Conservation (phyloP, 257 asterid genomes). For the Jaltomata sinuosa region DNA sequence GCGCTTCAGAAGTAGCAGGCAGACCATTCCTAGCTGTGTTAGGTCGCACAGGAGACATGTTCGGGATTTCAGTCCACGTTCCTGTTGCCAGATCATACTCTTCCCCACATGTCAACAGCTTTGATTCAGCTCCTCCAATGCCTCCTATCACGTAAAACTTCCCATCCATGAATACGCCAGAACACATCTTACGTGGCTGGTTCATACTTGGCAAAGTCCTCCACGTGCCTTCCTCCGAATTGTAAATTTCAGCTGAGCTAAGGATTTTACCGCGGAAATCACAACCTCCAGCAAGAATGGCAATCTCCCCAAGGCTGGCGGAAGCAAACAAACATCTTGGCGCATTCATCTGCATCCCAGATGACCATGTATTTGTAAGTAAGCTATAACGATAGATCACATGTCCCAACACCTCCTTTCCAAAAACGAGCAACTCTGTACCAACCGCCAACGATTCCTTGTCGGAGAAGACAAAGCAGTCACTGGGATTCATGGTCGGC, state of each 20-base stretch:
- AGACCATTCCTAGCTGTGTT: constrained; percentile 43
- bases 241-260: constrained; percentile 54
- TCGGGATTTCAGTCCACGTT: constrained; percentile 70
- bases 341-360: constrained; percentile 69
- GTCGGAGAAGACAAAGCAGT: constrained; percentile 64
- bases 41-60: constrained; percentile 63
- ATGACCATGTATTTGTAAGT: constrained; percentile 75
- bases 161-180: constrained; percentile 68
- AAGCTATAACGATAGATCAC: constrained; percentile 70
- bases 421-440: constrained; percentile 88
- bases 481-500: constrained; percentile 65
- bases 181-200: constrained; percentile 78
- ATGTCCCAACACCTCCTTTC: constrained; percentile 53
- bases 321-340: constrained; percentile 82
- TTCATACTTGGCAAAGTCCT: constrained; percentile 59
- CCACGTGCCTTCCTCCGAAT: constrained; percentile 45
- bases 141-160: constrained; percentile 73
- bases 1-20: constrained; percentile 66
- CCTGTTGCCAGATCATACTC: constrained; percentile 32
- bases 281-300: constrained; percentile 88
- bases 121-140: constrained; percentile 30
- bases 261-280: constrained; percentile 35
- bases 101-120: constrained; percentile 40
- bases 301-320: constrained; percentile 75
- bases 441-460: constrained; percentile 97